A percentile compares a stretch with the other conserved stretches of the same genome.
phyloP scores from a whole-genome alignment of 805 yeast species.

The Pichia exigua region DNA sequence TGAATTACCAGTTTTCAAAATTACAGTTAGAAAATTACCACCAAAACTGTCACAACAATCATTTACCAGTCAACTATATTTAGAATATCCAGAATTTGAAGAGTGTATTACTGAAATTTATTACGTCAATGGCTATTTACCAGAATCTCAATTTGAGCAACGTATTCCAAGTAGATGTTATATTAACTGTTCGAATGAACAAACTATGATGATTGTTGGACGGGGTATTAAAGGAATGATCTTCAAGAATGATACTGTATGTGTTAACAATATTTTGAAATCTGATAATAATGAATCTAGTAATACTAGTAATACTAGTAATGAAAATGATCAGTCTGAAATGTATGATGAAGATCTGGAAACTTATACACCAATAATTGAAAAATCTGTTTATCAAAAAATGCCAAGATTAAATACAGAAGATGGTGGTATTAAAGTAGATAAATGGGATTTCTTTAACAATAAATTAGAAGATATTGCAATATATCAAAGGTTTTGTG shows the following conservation, averaged over 20 bases:
- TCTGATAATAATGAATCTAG: background rate
- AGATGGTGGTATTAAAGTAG: constrained; percentile 7
- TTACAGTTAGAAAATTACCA: constrained; percentile 37
- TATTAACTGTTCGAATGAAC: constrained; percentile 28
- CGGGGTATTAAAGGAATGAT: constrained; percentile 19
- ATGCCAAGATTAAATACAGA: constrained; percentile 18
- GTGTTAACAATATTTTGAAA: background rate
- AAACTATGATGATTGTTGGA: constrained; percentile 24
- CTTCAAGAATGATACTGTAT: constrained; percentile 13
- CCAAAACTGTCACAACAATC: constrained; percentile 28
- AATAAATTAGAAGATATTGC: constrained; percentile 1
- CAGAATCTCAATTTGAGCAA: constrained; percentile 31
- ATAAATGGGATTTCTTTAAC: constrained; percentile 1
- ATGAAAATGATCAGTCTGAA: background rate
- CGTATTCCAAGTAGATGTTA: constrained; percentile 38
- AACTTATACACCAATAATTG: constrained; percentile 29
- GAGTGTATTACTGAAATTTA: constrained; percentile 18
- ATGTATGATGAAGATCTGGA: constrained; percentile 13
- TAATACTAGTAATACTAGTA: background rate
- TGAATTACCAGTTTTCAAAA: constrained; percentile 16
- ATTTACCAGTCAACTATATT: constrained; percentile 15
- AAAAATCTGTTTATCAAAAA: constrained; percentile 27
- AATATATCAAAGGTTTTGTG: background rate
- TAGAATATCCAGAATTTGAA: constrained; percentile 1
- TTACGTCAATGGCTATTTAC: constrained; percentile 35